These are phyloP conservation scores for Capsella bursapastoris DNA, from an alignment of 345 rosid genomes.

Conservation along the genomic window DNA sequence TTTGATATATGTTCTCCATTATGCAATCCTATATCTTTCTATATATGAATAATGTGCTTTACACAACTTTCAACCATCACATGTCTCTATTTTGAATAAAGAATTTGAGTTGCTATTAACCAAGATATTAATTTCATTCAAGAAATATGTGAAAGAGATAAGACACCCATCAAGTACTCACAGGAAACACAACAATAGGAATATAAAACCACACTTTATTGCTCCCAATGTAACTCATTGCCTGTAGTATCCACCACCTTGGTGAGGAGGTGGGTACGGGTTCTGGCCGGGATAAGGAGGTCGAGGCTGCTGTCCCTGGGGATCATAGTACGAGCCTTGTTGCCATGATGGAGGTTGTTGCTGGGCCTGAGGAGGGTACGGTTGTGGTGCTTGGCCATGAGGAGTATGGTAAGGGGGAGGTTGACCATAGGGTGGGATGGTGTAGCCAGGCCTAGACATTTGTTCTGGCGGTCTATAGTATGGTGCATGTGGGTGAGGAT, in stretches of 20 bases:
- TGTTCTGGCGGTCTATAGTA: conserved; percentile 81
- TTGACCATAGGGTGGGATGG: conserved; percentile 56
- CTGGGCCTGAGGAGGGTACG: conserved; percentile 67
- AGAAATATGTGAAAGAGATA: conserved; percentile 28
- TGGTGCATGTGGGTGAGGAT: conserved; percentile 56
- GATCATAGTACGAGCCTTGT: conserved; percentile 86
- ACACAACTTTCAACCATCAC: conserved; percentile 22
- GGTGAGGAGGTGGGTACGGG: conserved; percentile 78
- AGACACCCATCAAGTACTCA: conserved; percentile 28
- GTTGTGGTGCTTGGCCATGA: conserved; percentile 49
- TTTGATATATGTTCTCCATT: conserved; percentile 19
- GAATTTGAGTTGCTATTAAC: conserved; percentile 11
- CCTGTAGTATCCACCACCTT: conserved; percentile 84
- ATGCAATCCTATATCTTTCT: background rate
- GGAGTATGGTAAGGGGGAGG: conserved; percentile 68
- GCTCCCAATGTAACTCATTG: conserved; percentile 46
- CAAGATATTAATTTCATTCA: conserved; percentile 24
- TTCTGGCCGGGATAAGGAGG: conserved; percentile 79
- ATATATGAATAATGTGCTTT: conserved; percentile 21
- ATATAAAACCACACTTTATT: conserved; percentile 32
- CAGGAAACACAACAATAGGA: conserved; percentile 27
- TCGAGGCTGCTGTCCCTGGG: conserved; percentile 77
- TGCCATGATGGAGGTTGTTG: conserved; percentile 89
- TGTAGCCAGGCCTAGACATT: conserved; percentile 60
- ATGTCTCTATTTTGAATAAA: conserved; percentile 31